Evolutionary conservation across 2,329 filamentous ascomycete genomes (phyloP).

Genomic region (Plectosphaerella sp.): DNA sequence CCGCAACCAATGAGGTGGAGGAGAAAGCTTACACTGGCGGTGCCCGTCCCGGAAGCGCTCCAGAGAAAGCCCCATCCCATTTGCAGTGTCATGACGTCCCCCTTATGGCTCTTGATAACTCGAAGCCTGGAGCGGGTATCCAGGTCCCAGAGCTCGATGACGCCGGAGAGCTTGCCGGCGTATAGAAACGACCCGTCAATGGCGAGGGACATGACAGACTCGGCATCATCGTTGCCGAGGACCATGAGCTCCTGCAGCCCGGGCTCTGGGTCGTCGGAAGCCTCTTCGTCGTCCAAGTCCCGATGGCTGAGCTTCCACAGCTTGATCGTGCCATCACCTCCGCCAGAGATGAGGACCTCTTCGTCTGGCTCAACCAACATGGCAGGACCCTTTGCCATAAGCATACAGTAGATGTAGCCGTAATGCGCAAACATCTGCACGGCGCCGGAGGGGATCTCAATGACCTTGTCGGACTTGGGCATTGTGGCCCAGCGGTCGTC

Average conservation of each 20-base stretch:
- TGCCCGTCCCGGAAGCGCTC: constrained; percentile 86
- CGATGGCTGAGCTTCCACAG: constrained; percentile 67
- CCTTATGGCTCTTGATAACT: constrained; percentile 74
- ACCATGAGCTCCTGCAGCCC: constrained; percentile 67
- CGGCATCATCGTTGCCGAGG: constrained; percentile 56
- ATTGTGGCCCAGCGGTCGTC: constrained; percentile 53
- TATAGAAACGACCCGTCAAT: constrained; percentile 92
- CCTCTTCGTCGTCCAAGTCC: constrained; percentile 23
- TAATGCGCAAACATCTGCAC: constrained; percentile 88
- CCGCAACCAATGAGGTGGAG: not conserved
- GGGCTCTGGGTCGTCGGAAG: constrained; percentile 48
- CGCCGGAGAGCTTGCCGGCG: constrained; percentile 78
- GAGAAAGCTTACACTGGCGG: constrained; percentile 61
- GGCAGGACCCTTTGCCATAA: constrained; percentile 68
- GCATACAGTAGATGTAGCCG: constrained; percentile 96
- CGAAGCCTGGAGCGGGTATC: constrained; percentile 88
- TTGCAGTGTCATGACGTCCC: constrained; percentile 81
- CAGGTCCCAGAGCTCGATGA: constrained; percentile 94
- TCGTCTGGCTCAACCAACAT: constrained; percentile 65
- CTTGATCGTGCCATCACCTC: constrained; percentile 91
- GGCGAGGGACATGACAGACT: constrained; percentile 71
- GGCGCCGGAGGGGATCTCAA: constrained; percentile 79
- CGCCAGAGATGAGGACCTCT: constrained; percentile 84
- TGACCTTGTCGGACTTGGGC: constrained; percentile 48
- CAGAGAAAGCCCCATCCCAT: constrained; percentile 83